A percentile compares a stretch with the other conserved stretches of the same genome.
Conservation (phyloP, 2,329 filamentous ascomycete species). For the Monilinia fructigena region DNA sequence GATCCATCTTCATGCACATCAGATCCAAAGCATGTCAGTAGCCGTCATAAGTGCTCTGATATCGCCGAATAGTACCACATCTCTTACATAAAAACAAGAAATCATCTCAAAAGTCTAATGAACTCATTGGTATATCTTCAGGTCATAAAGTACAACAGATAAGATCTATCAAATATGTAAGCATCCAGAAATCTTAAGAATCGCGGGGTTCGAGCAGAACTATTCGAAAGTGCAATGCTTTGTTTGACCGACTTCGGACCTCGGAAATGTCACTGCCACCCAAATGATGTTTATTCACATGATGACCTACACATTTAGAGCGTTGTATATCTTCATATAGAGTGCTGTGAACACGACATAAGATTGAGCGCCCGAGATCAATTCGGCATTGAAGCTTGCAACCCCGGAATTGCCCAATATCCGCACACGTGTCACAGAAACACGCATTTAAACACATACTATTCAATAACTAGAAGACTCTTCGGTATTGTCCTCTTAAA, state of each 20-base stretch:
- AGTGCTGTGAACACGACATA: not conserved
- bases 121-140: not conserved
- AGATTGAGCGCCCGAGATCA: not conserved
- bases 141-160: constrained; percentile 12
- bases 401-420: not conserved
- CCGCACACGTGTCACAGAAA: not conserved
- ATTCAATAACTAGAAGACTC: not conserved
- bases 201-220: not conserved
- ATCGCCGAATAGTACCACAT: constrained; percentile 18
- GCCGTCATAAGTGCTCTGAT: not conserved
- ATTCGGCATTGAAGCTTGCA: not conserved
- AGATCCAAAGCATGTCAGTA: constrained; percentile 12
- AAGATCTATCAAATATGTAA: constrained; percentile 14
- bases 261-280: not conserved
- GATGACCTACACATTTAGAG: constrained; percentile 11
- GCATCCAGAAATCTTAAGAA: not conserved
- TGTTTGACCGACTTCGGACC: constrained; percentile 18
- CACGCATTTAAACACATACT: not conserved
- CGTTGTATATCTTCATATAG: not conserved
- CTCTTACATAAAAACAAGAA: constrained; percentile 15
- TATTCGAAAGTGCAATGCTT: constrained; percentile 5
- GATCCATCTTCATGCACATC: constrained; percentile 17
- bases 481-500: not conserved
- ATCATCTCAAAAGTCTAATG: not conserved
- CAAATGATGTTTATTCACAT: constrained; percentile 20